Evolutionary conservation across 306 rosid species (phyloP).

Genomic region (Cicer chorassanicum): DNA sequence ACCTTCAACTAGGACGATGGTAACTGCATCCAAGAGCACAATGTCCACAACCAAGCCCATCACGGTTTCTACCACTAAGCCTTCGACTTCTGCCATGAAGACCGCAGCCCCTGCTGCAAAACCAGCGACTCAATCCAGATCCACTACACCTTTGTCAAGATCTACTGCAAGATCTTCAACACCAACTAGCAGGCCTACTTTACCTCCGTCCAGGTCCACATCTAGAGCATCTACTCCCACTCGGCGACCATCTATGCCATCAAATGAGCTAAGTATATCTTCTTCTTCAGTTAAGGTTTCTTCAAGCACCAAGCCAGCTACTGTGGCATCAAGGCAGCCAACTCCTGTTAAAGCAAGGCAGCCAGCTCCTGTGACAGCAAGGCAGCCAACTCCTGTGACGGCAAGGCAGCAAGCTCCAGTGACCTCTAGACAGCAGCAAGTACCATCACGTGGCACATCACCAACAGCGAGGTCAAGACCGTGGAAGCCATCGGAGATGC

Average conservation of each 20-base stretch:
- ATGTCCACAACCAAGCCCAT: conserved; percentile 57
- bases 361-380: conserved; percentile 42
- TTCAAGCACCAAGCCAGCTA: conserved; percentile 64
- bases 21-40: conserved; percentile 59
- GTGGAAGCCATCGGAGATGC: conserved; percentile 97
- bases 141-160: conserved; percentile 83
- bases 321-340: conserved; percentile 59
- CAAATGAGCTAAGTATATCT: conserved; percentile 62
- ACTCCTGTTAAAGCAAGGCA: conserved; percentile 44
- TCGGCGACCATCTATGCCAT: conserved; percentile 72
- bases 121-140: conserved; percentile 69
- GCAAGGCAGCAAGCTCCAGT: conserved; percentile 59
- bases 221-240: conserved; percentile 93
- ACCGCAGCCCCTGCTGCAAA: conserved; percentile 54
- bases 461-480: conserved; percentile 90
- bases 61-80: conserved; percentile 50
- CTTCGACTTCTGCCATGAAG: conserved; percentile 52
- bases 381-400: conserved; percentile 58
- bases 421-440: conserved; percentile 60
- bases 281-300: conserved; percentile 59
- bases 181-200: conserved; percentile 78
- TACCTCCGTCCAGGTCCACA: conserved; percentile 75
- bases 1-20: conserved; percentile 56
- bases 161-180: conserved; percentile 82
- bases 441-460: conserved; percentile 83